A percentile compares a stretch with the other conserved stretches of the same genome.
phyloP scores from a whole-genome alignment of 106 monocot genomes.

The Apostasia ramifera region DNA sequence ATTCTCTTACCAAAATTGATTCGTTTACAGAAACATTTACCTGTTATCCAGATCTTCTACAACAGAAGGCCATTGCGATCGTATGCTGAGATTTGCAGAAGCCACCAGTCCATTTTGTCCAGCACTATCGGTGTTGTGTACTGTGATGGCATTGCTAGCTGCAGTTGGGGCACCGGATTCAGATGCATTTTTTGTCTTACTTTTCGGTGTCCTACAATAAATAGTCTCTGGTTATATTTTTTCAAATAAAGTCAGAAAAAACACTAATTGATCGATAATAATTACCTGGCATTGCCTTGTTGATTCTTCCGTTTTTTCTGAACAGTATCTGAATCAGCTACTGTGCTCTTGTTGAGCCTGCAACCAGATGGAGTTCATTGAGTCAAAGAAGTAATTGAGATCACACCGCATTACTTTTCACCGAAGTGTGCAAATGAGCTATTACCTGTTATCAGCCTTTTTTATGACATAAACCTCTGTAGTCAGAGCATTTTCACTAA shows the following conservation, averaged over 20 bases:
- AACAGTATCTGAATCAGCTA: conserved; percentile 42
- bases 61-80: neutral
- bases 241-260: neutral
- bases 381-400: neutral
- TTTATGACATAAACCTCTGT: conserved; percentile 65
- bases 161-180: conserved; percentile 3
- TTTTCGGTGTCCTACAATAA: conserved; percentile 26
- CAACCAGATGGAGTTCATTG: neutral
- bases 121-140: neutral
- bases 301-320: conserved; percentile 23
- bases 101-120: neutral
- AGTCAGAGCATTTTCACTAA: conserved; percentile 28
- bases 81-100: neutral
- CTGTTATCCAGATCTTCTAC: neutral
- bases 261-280: neutral
- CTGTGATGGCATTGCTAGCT: neutral
- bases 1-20: neutral
- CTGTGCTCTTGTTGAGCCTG: conserved; percentile 21
- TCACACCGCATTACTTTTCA: neutral
- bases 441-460: conserved; percentile 58
- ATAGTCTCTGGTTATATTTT: neutral
- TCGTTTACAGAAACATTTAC: neutral
- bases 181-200: conserved; percentile 1
- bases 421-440: neutral
- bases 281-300: conserved; percentile 26